Conservation (phyloP, 2,329 filamentous ascomycete species). For the Shiraia sp. region DNA sequence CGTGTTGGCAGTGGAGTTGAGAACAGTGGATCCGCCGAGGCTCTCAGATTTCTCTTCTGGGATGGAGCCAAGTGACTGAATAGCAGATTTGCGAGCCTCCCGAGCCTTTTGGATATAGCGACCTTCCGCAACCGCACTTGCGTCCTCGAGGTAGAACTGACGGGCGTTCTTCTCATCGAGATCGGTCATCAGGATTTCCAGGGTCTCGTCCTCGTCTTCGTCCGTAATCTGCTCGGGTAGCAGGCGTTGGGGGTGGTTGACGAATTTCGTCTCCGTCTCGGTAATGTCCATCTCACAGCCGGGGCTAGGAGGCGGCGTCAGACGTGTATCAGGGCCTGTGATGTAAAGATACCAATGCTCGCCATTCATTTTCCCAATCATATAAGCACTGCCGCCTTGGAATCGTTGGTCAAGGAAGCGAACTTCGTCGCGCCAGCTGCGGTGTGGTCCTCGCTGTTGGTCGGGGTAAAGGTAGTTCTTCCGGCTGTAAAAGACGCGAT, state of each 20-base stretch:
- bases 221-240: conserved; percentile 46
- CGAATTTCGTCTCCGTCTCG: conserved; percentile 62
- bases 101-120: conserved; percentile 71
- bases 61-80: conserved; percentile 63
- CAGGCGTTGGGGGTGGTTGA: conserved; percentile 63
- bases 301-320: conserved; percentile 84
- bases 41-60: conserved; percentile 52
- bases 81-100: conserved; percentile 63
- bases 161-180: conserved; percentile 67
- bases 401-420: conserved; percentile 91
- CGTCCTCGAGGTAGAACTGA: conserved; percentile 75
- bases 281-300: conserved; percentile 48
- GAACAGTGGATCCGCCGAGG: conserved; percentile 39
- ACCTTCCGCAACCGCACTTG: conserved; percentile 86
- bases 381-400: conserved; percentile 90
- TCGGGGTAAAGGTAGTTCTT: conserved; percentile 98
- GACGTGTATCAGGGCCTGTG: conserved; percentile 77
- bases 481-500: conserved; percentile 96
- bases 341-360: conserved; percentile 99
- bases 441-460: conserved; percentile 89
- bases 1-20: conserved; percentile 48
- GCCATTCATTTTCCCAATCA: conserved; percentile 99
- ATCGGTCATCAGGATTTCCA: conserved; percentile 71
- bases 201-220: conserved; percentile 71
- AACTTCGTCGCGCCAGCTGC: conserved; percentile 97